Conservation (phyloP, 176 grass and related monocot genomes). For the Chloris gayana region DNA sequence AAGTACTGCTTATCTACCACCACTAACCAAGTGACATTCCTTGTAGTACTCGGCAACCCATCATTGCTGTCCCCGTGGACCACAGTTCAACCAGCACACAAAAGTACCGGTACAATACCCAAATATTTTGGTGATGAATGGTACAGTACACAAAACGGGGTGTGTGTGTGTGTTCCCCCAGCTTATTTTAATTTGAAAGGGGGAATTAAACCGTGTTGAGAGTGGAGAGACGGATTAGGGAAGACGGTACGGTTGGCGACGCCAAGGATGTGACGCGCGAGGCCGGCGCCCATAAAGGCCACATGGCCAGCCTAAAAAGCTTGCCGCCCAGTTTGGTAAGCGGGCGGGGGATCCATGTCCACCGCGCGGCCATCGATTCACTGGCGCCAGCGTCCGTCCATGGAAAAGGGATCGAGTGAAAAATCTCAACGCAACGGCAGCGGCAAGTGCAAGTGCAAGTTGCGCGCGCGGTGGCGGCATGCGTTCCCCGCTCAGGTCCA, state of each 20-base stretch:
- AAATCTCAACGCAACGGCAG: neutral
- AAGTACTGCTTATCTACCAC: no score
- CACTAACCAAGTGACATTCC: neutral
- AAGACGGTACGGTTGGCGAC: neutral
- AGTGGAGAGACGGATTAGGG: neutral
- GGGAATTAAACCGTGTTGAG: no score
- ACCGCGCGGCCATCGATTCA: neutral
- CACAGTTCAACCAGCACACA: neutral
- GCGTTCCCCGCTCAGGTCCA: neutral
- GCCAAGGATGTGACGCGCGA: constrained; percentile 19
- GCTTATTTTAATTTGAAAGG: neutral
- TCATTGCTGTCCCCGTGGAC: constrained; percentile 45
- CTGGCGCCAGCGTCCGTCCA: no score
- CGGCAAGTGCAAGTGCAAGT: neutral
- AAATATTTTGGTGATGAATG: no score
- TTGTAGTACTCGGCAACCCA: neutral
- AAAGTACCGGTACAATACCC: neutral
- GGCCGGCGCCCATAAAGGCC: constrained; percentile 34
- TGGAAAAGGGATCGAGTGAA: neutral
- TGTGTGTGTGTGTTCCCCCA: neutral
- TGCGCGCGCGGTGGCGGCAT: neutral
- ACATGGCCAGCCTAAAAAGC: constrained; percentile 59
- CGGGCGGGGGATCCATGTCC: neutral
- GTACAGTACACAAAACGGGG: neutral
- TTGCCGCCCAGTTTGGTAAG: constrained; percentile 30